Conservation (phyloP, 129 eudicot species). For the Pittosporum tobira region DNA sequence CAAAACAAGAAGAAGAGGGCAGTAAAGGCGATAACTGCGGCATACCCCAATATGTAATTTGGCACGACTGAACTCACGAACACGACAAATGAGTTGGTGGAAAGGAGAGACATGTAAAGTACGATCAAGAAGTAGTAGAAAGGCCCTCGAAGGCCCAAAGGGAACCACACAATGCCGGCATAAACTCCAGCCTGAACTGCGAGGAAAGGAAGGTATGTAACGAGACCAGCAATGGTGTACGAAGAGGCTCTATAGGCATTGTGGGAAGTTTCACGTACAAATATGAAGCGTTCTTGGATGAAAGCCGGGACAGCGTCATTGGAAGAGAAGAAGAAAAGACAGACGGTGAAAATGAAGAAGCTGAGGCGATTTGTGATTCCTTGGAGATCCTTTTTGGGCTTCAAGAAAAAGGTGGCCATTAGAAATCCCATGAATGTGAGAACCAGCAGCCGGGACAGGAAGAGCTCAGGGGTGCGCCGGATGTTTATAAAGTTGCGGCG, state of each 20-base stretch:
- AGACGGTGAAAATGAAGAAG: constrained; percentile 77
- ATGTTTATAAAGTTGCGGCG: constrained; percentile 71
- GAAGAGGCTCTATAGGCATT: constrained; percentile 79
- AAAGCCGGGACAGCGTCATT: constrained; percentile 85
- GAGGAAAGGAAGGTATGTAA: constrained; percentile 66
- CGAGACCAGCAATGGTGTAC: constrained; percentile 59
- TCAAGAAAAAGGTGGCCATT: constrained; percentile 80
- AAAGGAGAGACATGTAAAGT: constrained; percentile 54
- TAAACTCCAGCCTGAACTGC: constrained; percentile 58
- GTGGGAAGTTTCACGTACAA: constrained; percentile 71
- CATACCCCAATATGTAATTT: constrained; percentile 70
- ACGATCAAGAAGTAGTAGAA: constrained; percentile 50
- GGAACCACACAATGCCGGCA: constrained; percentile 59
- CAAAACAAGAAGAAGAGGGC: constrained; percentile 88
- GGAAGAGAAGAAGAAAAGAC: constrained; percentile 76
- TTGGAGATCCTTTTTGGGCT: constrained; percentile 33
- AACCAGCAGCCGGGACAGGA: constrained; percentile 63
- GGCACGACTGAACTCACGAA: constrained; percentile 82
- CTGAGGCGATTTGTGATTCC: constrained; percentile 71
- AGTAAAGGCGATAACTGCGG: constrained; percentile 77
- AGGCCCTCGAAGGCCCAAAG: constrained; percentile 46
- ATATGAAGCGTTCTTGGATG: constrained; percentile 75
- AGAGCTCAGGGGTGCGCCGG: constrained; percentile 69
- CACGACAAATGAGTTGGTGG: constrained; percentile 77
- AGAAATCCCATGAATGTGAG: constrained; percentile 67